Conservation (phyloP, 169 alveolate genomes). For the Plasmodium reichenowi region DNA sequence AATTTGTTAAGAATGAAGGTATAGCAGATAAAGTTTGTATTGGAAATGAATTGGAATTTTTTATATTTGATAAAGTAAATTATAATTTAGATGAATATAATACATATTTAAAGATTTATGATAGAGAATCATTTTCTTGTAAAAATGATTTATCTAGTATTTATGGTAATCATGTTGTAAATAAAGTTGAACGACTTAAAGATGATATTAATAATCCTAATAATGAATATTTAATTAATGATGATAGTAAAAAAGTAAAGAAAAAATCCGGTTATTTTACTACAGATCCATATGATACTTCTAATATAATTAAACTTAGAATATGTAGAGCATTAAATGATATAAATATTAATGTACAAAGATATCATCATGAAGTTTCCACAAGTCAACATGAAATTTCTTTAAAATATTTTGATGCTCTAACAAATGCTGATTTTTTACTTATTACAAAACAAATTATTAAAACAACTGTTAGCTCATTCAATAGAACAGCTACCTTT, state of each 20-base stretch:
- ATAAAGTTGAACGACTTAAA: neutral
- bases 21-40: slow-evolving; percentile 75
- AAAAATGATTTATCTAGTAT: slow-evolving; percentile 66
- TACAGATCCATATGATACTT: slow-evolving; percentile 83
- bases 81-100: slow-evolving; percentile 77
- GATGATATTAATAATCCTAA: neutral
- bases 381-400: slow-evolving; percentile 88
- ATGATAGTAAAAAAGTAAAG: slow-evolving; percentile 65
- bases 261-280: slow-evolving; percentile 83
- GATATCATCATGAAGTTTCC: slow-evolving; percentile 90
- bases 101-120: slow-evolving; percentile 73
- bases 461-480: slow-evolving; percentile 80
- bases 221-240: slow-evolving; percentile 9
- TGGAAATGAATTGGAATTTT: slow-evolving; percentile 88
- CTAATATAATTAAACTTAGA: slow-evolving; percentile 76
- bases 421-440: slow-evolving; percentile 82
- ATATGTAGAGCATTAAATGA: slow-evolving; percentile 78
- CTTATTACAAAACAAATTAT: slow-evolving; percentile 81
- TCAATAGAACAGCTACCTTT: slow-evolving; percentile 86
- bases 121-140: slow-evolving; percentile 63
- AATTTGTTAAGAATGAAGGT: slow-evolving; percentile 34
- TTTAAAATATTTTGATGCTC: slow-evolving; percentile 76
- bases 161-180: slow-evolving; percentile 77
- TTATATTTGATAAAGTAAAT: slow-evolving; percentile 83
- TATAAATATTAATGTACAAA: slow-evolving; percentile 84